phyloP scores from a whole-genome alignment of 2,329 filamentous ascomycete species.

The Fusarium sp. region DNA sequence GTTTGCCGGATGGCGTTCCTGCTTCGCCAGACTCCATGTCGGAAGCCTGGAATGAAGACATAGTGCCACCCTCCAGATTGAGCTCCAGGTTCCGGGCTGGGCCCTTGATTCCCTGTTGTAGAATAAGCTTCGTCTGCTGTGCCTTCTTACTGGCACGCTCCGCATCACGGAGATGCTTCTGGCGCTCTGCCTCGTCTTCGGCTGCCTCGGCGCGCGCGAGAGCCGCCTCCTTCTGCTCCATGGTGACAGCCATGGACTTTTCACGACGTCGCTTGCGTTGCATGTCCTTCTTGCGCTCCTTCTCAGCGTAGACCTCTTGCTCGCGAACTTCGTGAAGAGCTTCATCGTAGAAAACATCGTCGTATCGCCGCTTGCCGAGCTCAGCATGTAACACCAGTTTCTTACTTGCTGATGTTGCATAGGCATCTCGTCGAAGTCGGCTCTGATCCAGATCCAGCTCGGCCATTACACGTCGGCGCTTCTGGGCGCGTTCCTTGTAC shows the following conservation, averaged over 20 bases:
- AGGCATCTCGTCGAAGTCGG: conserved; percentile 71
- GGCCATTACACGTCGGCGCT: conserved; percentile 75
- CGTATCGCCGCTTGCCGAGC: conserved; percentile 79
- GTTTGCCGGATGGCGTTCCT: conserved; percentile 50
- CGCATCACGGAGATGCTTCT: conserved; percentile 84
- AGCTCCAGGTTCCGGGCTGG: conserved; percentile 77
- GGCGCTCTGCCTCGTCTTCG: conserved; percentile 83
- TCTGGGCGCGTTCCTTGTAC: conserved; percentile 68
- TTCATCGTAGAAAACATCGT: conserved; percentile 79
- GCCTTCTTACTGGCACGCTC: conserved; percentile 94
- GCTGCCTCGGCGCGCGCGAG: conserved; percentile 81
- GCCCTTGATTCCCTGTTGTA: conserved; percentile 87
- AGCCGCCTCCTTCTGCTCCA: conserved; percentile 88
- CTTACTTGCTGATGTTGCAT: conserved; percentile 65
- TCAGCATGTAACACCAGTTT: conserved; percentile 76
- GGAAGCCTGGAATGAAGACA: conserved; percentile 84
- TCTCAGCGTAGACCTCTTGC: conserved; percentile 91
- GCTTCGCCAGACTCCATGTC: conserved; percentile 60
- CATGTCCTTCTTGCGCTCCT: conserved; percentile 99
- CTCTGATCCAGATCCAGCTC: conserved; percentile 71
- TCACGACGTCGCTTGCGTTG: conserved; percentile 95
- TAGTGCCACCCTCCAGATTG: conserved; percentile 85
- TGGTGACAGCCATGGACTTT: conserved; percentile 93
- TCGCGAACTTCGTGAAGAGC: conserved; percentile 89
- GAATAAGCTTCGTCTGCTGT: conserved; percentile 85